Percentiles rank a stretch among this genome's conserved stretches.
phyloP scores from a whole-genome alignment of 169 alveolate species.

The Cryptosporidium bovis region DNA sequence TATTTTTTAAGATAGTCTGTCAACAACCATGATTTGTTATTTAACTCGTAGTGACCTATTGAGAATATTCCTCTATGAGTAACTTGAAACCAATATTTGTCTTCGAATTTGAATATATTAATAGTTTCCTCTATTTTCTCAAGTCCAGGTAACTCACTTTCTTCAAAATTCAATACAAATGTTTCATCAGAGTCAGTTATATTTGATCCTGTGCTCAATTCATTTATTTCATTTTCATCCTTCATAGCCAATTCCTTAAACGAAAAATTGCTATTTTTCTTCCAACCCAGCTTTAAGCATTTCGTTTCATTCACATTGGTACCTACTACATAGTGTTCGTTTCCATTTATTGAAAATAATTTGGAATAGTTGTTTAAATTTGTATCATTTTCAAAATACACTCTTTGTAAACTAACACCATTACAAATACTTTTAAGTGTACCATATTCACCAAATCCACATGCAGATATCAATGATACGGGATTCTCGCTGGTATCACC shows the following conservation, averaged over 20 bases:
- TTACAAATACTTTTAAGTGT: slow-evolving; percentile 43
- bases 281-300: slow-evolving; percentile 28
- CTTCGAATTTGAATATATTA: background rate
- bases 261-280: background rate
- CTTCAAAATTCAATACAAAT: slow-evolving; percentile 10
- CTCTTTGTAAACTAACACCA: slow-evolving; percentile 30
- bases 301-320: slow-evolving; percentile 10
- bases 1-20: slow-evolving; percentile 4
- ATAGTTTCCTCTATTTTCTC: slow-evolving; percentile 44
- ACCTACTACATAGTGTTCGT: background rate
- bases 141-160: slow-evolving; percentile 29
- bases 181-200: background rate
- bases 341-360: background rate
- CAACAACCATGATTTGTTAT: slow-evolving; percentile 8
- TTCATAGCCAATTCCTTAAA: background rate
- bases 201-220: background rate
- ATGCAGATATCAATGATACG: slow-evolving; percentile 37
- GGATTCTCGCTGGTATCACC: background rate
- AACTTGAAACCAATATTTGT: slow-evolving; percentile 16
- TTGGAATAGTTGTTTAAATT: background rate
- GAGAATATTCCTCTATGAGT: slow-evolving; percentile 36
- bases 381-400: slow-evolving; percentile 6
- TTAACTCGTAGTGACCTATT: background rate
- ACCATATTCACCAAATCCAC: slow-evolving; percentile 69
- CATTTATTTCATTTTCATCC: background rate